Conservation (phyloP, 495 filamentous ascomycete species). For the Penicillium flavigenum region DNA sequence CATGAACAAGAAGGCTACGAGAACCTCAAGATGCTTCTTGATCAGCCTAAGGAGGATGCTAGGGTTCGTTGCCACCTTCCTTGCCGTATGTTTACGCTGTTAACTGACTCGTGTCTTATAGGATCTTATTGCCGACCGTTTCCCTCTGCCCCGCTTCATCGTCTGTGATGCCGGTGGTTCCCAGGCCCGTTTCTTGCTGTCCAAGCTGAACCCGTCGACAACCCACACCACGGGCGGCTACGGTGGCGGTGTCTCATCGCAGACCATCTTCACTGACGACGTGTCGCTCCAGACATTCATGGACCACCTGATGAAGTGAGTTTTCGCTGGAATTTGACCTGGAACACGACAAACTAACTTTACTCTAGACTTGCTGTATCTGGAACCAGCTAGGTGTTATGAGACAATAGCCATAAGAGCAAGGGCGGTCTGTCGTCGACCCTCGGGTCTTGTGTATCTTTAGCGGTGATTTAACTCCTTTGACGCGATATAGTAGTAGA, state of each 20-base stretch:
- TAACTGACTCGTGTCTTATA: constrained; percentile 37
- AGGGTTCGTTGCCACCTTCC: constrained; percentile 57
- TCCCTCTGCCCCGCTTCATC: constrained; percentile 97
- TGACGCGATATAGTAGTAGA: constrained; percentile 42
- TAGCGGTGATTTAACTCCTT: constrained; percentile 44
- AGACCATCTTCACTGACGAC: constrained; percentile 99
- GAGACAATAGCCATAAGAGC: constrained; percentile 36
- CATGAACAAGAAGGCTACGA: constrained; percentile 99
- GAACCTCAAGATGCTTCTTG: constrained; percentile 85
- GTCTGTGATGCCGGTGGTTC: constrained; percentile 98
- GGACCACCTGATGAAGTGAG: constrained; percentile 99
- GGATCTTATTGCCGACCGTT: constrained; percentile 96
- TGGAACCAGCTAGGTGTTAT: constrained; percentile 55
- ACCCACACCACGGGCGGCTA: constrained; percentile 95
- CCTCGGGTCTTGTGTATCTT: constrained; percentile 50
- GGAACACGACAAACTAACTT: constrained; percentile 30
- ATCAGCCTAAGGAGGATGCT: constrained; percentile 97
- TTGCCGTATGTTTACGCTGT: constrained; percentile 1
- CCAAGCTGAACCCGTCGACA: constrained; percentile 96
- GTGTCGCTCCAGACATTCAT: constrained; percentile 98
- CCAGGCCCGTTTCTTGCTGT: constrained; percentile 94
- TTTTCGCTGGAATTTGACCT: constrained; percentile 12
- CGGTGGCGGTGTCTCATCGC: constrained; percentile 86
- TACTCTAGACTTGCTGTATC: constrained; percentile 58
- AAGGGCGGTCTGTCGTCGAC: constrained; percentile 38